Evolutionary conservation across 176 grass and related monocot genomes (phyloP).

Genomic region (Rhynchospora breviuscula): DNA sequence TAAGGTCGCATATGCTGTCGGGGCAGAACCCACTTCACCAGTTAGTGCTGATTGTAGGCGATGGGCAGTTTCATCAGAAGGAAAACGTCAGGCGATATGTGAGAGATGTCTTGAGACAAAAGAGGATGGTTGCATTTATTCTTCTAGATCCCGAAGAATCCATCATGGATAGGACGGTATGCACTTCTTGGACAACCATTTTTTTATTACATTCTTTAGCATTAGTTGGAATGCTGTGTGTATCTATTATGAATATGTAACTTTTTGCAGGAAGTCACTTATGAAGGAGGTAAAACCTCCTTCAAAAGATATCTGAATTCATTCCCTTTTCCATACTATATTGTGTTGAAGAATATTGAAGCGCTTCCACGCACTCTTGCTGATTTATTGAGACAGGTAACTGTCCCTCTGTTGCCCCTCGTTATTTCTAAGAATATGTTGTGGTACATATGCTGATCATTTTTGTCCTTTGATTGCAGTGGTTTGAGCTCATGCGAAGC

Average conservation of each 20-base stretch:
- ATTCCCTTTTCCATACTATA: constrained; percentile 89
- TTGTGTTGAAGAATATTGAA: constrained; percentile 73
- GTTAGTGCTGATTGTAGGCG: constrained; percentile 78
- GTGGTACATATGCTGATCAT: background rate
- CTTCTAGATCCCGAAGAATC: constrained; percentile 79
- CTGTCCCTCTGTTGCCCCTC: background rate
- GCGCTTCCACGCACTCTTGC: constrained; percentile 78
- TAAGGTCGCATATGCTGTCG: constrained; percentile 63
- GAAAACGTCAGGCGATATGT: constrained; percentile 68
- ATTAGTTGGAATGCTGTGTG: background rate
- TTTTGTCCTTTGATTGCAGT: constrained; percentile 47
- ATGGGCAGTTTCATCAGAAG: constrained; percentile 93
- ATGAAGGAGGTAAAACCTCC: constrained; percentile 29
- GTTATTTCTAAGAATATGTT: background rate
- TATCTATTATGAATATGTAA: constrained; percentile 13
- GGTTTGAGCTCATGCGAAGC: constrained; percentile 90
- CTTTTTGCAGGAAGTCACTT: constrained; percentile 49
- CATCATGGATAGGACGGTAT: constrained; percentile 60
- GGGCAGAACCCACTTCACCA: constrained; percentile 86
- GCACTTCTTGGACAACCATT: background rate
- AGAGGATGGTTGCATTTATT: constrained; percentile 84
- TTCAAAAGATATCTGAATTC: constrained; percentile 62
- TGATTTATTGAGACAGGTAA: constrained; percentile 93
- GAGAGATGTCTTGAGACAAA: constrained; percentile 70
- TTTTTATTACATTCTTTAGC: background rate